A percentile compares a stretch with the other conserved stretches of the same genome.
Conservation (phyloP, 2,329 filamentous ascomycete genomes). For the Pseudogymnoascus sp. region DNA sequence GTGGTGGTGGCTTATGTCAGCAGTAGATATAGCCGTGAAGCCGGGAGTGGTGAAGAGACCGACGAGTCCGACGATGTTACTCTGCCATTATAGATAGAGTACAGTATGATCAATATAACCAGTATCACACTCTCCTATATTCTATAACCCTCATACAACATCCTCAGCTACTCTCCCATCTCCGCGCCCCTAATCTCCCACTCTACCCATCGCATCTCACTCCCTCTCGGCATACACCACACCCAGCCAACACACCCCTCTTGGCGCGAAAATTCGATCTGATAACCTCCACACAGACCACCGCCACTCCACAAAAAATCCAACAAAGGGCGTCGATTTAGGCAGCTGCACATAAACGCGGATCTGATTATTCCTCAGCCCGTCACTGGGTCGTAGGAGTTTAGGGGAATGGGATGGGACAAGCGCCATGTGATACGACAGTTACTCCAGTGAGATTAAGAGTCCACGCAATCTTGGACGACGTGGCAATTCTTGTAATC, state of each 20-base stretch:
- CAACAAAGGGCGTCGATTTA: not conserved
- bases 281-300: not conserved
- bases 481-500: not conserved
- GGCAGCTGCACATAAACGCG: not conserved
- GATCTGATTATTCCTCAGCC: not conserved
- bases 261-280: not conserved
- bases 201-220: not conserved
- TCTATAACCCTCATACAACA: not conserved
- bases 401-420: not conserved
- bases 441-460: too few relatives aligned
- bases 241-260: not conserved
- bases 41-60: too few relatives aligned
- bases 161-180: not conserved
- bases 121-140: not conserved
- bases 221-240: not conserved
- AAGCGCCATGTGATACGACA: not conserved
- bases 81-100: too few relatives aligned
- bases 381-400: not conserved
- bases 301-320: not conserved
- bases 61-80: too few relatives aligned
- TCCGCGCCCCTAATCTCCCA: not conserved
- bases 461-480: not conserved
- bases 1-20: not conserved
- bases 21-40: not conserved
- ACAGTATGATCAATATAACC: too few relatives aligned